A percentile compares a stretch with the other conserved stretches of the same genome.
These are phyloP conservation scores for Melastoma malabathricum DNA, from an alignment of 345 rosid species.

Conservation along the genomic window DNA sequence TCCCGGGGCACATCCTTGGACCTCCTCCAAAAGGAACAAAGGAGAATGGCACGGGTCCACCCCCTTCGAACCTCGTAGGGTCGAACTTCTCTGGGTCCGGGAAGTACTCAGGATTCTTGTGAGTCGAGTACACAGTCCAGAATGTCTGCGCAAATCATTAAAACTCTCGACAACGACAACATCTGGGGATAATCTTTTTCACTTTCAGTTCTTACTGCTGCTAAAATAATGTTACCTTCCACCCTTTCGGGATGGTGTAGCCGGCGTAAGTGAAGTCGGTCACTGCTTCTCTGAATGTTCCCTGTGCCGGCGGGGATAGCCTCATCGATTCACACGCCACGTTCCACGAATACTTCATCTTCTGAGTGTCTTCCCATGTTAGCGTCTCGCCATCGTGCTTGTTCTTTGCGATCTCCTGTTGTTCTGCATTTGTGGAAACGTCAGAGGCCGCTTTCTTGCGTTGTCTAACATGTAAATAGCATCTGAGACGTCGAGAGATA, in stretches of 20 bases:
- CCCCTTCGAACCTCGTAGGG: background rate
- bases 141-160: background rate
- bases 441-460: too few species aligned
- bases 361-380: conserved; percentile 2
- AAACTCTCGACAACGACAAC: too few species aligned
- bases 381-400: background rate
- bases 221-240: background rate
- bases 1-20: too few species aligned
- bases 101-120: background rate
- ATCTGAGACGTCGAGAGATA: background rate
- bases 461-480: too few species aligned
- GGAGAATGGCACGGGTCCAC: background rate
- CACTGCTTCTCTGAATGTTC: background rate
- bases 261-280: background rate
- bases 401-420: background rate
- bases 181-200: background rate
- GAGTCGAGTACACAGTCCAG: conserved; percentile 1
- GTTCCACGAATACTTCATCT: conserved; percentile 4
- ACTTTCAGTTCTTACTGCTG: too few species aligned
- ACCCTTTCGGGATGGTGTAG: conserved; percentile 1
- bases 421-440: background rate
- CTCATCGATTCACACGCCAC: background rate
- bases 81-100: background rate
- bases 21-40: too few species aligned
- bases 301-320: background rate